Base-by-base conservation (phyloP, 768 basidiomycete genomes). In the Phaeotremella skinneri region DNA sequence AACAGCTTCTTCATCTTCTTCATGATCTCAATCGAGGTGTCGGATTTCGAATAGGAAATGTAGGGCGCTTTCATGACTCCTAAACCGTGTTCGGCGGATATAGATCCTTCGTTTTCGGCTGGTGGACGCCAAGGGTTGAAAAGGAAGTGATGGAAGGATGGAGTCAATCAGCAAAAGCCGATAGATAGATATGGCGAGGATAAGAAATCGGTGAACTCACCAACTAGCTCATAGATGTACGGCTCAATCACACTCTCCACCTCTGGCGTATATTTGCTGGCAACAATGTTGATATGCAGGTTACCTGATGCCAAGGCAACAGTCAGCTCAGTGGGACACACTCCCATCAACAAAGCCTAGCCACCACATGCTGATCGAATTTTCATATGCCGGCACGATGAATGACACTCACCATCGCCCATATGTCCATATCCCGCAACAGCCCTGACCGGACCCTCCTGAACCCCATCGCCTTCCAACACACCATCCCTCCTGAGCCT, bases 1-100 rank as follows among this genome's bases (percentile, higher is more conserved):
- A 97, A 92, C 26, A 92, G 73, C 14, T 82, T 76, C 78, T 97
- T 97, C 71, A 99, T 85, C 77, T 82, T 86, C 78, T 83, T 87
- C 94, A 99, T 99, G 81, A 86, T 80, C 49, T 83, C 87, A 65
- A 97, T 87, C 72, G 87, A 90, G 23, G 84, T 82, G 6, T 81
- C 79, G 59, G 80, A 82, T 79, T 97, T 96, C 4, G 90, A 91
- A 78, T 96, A 98, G 37, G 82, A 82, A 21, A 98, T 83, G 16
- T 90, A 90, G 56, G 88, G 85, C 0, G 89, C 88, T 80, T 98
- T 98, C 88, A 91, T 91, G 0, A 87, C 83, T n/a, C 94, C 93
- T 53, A 99, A 86, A 4, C 94, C 94, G 75, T 99, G 94, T 73
- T 99, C 94, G 1, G 94, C 94, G 4, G 93, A 97, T 64, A 99